phyloP scores from a whole-genome alignment of 768 basidiomycete species.

The Paxillus ammoniavirescens region DNA sequence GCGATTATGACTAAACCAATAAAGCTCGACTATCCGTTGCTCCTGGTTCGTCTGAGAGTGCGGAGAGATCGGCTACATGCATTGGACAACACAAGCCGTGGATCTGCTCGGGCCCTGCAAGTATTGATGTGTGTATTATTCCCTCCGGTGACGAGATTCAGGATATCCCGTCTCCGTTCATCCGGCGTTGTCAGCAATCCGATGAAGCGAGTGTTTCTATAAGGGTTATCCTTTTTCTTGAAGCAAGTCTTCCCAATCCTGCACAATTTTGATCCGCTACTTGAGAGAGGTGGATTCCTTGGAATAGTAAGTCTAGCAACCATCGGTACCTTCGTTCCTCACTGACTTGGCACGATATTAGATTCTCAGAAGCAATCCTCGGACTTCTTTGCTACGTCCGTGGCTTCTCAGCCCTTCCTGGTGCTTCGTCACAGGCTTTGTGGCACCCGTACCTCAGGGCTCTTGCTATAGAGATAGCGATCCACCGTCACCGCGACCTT shows the following conservation, averaged over 20 bases:
- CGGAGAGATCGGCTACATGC: conserved; percentile 6
- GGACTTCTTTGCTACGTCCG: conserved; percentile 35
- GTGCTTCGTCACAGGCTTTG: conserved; percentile 24
- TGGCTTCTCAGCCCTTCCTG: conserved; percentile 27
- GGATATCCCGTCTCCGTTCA: background rate
- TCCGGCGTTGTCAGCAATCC: conserved; percentile 4
- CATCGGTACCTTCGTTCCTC: conserved; percentile 7
- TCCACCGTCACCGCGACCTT: conserved; percentile 19
- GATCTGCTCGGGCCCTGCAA: background rate
- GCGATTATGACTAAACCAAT: background rate
- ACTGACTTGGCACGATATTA: conserved; percentile 21
- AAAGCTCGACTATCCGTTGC: background rate
- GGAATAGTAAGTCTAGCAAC: conserved; percentile 15
- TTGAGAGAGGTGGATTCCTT: conserved; percentile 12
- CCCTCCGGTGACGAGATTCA: conserved; percentile 1
- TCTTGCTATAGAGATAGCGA: conserved; percentile 16
- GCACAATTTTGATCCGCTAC: conserved; percentile 14
- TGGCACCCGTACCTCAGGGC: conserved; percentile 22
- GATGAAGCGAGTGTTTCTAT: conserved; percentile 17
- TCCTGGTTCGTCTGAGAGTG: background rate
- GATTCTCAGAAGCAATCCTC: conserved; percentile 32
- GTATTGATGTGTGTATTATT: background rate
- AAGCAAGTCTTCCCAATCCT: conserved; percentile 10
- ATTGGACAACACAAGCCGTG: background rate
- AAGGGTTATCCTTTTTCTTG: conserved; percentile 19